A percentile compares a stretch with the other conserved stretches of the same genome.
phyloP scores from a whole-genome alignment of 2,329 filamentous ascomycete species.

The Diaporthe eres region DNA sequence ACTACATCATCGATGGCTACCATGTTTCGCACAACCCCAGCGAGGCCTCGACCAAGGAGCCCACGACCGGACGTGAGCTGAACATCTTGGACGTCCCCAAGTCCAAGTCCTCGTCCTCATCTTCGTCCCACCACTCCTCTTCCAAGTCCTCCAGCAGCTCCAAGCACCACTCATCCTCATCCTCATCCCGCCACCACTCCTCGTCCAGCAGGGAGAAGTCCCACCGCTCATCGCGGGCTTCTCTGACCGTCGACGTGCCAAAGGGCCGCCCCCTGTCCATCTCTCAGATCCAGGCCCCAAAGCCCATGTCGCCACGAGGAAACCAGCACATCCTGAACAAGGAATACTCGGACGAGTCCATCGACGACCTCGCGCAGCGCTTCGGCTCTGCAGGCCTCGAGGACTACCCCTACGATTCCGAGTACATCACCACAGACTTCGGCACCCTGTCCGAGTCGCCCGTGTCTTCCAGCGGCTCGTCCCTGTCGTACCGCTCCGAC shows the following conservation, averaged over 20 bases:
- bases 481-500: slow-evolving; percentile 79
- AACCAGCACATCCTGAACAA: slow-evolving; percentile 88
- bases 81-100: slow-evolving; percentile 96
- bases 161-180: slow-evolving; percentile 56
- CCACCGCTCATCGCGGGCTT: slow-evolving; percentile 59
- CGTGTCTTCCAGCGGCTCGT: slow-evolving; percentile 71
- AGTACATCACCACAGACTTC: slow-evolving; percentile 69
- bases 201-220: slow-evolving; percentile 51
- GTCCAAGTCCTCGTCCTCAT: slow-evolving; percentile 60
- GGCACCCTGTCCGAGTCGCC: slow-evolving; percentile 65
- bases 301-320: slow-evolving; percentile 89
- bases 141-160: slow-evolving; percentile 56
- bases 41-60: slow-evolving; percentile 89
- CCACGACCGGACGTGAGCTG: slow-evolving; percentile 95
- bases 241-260: slow-evolving; percentile 77
- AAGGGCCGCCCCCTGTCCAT: slow-evolving; percentile 91
- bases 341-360: slow-evolving; percentile 80
- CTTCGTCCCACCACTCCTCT: slow-evolving; percentile 63
- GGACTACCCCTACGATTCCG: slow-evolving; percentile 64
- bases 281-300: slow-evolving; percentile 91
- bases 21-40: slow-evolving; percentile 97
- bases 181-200: slow-evolving; percentile 58
- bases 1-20: slow-evolving; percentile 99
- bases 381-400: slow-evolving; percentile 75
- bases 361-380: slow-evolving; percentile 85